Base-by-base conservation (phyloP, 192 early-diverging fungal species). In the Lobosporangium transversale region DNA sequence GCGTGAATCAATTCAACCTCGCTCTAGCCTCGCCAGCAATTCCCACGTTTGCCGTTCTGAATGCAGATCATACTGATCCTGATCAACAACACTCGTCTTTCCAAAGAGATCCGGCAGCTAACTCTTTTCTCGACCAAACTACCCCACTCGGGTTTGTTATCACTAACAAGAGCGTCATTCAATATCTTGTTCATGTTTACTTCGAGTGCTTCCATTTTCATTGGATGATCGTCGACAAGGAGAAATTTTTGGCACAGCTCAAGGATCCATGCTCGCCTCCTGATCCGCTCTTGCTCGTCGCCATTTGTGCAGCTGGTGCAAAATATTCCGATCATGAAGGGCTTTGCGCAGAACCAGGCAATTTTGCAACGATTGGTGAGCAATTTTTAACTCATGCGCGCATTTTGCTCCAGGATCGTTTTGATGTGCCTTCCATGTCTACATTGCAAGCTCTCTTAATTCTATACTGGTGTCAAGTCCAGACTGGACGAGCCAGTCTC, bases 381-480 rank as follows among this genome's bases (percentile, higher is more conserved):
- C 73, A 76, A 24, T 76, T 76, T 31, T 32, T 76, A 52, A 76
- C 73, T 1, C 73, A 76, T 58, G 63, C 73, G 1, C 54, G 73
- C 9, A 66, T 76, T 21, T 48, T 76, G 23, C 68, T 82, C 35
- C 75, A 82, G 48, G 66, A 70, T 35, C 70, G 76, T 24, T 74
- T 82, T 36, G 81, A 82, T 57, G 57, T 66, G 42, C 76, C 81
- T 0, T 74, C 75, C 53, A 66, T 82, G 42, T 68, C 81, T 24
- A 82, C 81, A 17, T 47, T 82, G 6, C 81, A 82, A 44, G 69
- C 81, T 1, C 64, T 82, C n/a, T 58, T 82, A 43, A 60, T 82
- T 24, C 27, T 82, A 4, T 79, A 73, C 53, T 70, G 76, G 70
- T 63, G 76, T 10, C 70, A 82, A 48, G 70, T 79, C 42, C 69